These are phyloP conservation scores for Phoenix roebelenii DNA, from an alignment of 176 grass and related monocot genomes.

Conservation along the genomic window DNA sequence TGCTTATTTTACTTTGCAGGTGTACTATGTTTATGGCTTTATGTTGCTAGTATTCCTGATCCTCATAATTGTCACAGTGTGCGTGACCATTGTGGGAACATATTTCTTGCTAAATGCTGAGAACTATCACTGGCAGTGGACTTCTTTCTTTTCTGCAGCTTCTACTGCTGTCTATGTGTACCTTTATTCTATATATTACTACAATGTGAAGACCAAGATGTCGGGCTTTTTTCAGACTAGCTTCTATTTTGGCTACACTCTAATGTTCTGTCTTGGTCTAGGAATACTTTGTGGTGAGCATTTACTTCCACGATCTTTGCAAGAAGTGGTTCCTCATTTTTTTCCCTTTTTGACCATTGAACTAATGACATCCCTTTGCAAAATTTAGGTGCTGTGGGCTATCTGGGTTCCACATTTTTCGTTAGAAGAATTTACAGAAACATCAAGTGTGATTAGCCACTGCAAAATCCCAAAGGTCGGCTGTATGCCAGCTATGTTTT, in stretches of 20 bases:
- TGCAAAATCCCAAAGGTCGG: not conserved
- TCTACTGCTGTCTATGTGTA: conserved; percentile 91
- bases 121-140: conserved; percentile 99
- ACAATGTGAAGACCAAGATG: conserved; percentile 97
- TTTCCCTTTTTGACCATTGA: conserved; percentile 4
- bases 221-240: conserved; percentile 98
- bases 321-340: not conserved
- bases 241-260: conserved; percentile 97
- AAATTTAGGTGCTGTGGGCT: conserved; percentile 78
- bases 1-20: conserved; percentile 26
- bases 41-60: conserved; percentile 99
- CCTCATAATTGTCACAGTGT: conserved; percentile 85
- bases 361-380: conserved; percentile 1
- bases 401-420: conserved; percentile 86
- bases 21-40: conserved; percentile 98
- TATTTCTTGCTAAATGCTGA: conserved; percentile 98
- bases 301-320: not conserved
- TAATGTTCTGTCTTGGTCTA: conserved; percentile 96
- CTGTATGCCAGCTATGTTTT: conserved; percentile 1
- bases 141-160: conserved; percentile 97
- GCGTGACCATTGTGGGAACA: conserved; percentile 96
- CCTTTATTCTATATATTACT: conserved; percentile 93
- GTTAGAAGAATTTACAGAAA: conserved; percentile 99
- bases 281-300: conserved; percentile 92
- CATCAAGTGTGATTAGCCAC: conserved; percentile 88